A percentile compares a stretch with the other conserved stretches of the same genome.
phyloP scores from a whole-genome alignment of 495 filamentous ascomycete species.

The Aspergillus mulundensis region DNA sequence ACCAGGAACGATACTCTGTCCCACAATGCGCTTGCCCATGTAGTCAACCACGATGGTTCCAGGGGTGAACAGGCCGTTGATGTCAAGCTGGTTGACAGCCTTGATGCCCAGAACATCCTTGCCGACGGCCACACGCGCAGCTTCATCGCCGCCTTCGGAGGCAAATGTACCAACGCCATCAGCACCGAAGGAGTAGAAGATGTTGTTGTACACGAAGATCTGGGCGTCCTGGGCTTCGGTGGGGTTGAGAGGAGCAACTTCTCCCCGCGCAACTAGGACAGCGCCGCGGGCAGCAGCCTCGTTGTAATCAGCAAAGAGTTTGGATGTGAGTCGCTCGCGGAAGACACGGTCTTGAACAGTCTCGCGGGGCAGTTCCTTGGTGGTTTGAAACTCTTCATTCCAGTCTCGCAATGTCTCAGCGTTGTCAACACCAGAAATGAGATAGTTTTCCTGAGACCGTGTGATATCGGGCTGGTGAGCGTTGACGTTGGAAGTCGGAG shows the following conservation, averaged over 20 bases:
- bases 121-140: slow-evolving; percentile 90
- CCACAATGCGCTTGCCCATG: slow-evolving; percentile 92
- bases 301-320: slow-evolving; percentile 95
- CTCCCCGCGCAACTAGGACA: slow-evolving; percentile 87
- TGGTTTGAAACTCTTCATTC: slow-evolving; percentile 99
- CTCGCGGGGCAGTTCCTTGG: slow-evolving; percentile 86
- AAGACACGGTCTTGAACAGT: slow-evolving; percentile 95
- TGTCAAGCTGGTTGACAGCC: slow-evolving; percentile 94
- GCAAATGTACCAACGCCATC: slow-evolving; percentile 98
- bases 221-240: slow-evolving; percentile 90
- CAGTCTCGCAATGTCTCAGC: slow-evolving; percentile 93
- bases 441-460: slow-evolving; percentile 86
- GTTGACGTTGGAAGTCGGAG: slow-evolving; percentile 55
- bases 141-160: slow-evolving; percentile 94
- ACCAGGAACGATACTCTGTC: slow-evolving; percentile 96
- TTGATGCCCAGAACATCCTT: slow-evolving; percentile 95
- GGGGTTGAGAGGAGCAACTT: slow-evolving; percentile 94
- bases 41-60: slow-evolving; percentile 98
- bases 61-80: slow-evolving; percentile 87
- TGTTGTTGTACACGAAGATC: slow-evolving; percentile 99
- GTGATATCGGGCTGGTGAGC: slow-evolving; percentile 79
- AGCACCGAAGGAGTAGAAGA: slow-evolving; percentile 98
- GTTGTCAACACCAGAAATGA: slow-evolving; percentile 85
- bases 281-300: slow-evolving; percentile 92
- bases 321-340: slow-evolving; percentile 86